Evolutionary conservation across 495 filamentous ascomycete species (phyloP).

Genomic region (Rhypophila decipiens): DNA sequence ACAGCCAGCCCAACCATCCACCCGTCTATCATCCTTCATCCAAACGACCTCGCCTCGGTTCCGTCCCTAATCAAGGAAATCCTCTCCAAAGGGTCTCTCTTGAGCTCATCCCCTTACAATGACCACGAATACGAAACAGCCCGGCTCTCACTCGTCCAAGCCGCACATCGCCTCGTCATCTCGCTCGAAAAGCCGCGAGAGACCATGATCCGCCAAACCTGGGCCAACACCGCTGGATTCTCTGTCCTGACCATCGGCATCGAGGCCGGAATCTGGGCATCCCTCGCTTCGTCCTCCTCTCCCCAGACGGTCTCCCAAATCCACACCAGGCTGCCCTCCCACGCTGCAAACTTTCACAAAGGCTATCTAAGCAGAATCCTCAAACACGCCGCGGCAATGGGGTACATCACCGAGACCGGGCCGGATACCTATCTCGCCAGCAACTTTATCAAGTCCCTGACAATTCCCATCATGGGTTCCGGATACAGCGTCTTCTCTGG

Average conservation of each 20-base stretch:
- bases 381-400: constrained; percentile 46
- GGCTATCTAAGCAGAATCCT: constrained; percentile 25
- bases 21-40: too few species aligned
- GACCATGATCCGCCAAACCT: constrained; percentile 26
- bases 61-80: too few species aligned
- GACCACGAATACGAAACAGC: background rate
- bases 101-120: too few species aligned
- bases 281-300: background rate
- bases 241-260: background rate
- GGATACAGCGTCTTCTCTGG: constrained; percentile 17
- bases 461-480: constrained; percentile 20
- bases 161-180: constrained; percentile 9
- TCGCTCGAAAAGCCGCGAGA: constrained; percentile 25
- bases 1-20: too few species aligned
- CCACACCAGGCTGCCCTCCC: too few species aligned
- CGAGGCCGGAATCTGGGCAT: constrained; percentile 2
- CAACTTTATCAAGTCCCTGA: constrained; percentile 36
- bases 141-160: constrained; percentile 6
- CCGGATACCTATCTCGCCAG: constrained; percentile 39
- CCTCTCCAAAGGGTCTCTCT: too few species aligned
- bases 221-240: constrained; percentile 10
- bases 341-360: background rate
- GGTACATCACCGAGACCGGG: constrained; percentile 38
- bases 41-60: too few species aligned
- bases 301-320: background rate